Percentiles rank a stretch among this genome's conserved stretches.
phyloP scores from a whole-genome alignment of 371 early-diverging fungal genomes.

The Mortierella sp. region DNA sequence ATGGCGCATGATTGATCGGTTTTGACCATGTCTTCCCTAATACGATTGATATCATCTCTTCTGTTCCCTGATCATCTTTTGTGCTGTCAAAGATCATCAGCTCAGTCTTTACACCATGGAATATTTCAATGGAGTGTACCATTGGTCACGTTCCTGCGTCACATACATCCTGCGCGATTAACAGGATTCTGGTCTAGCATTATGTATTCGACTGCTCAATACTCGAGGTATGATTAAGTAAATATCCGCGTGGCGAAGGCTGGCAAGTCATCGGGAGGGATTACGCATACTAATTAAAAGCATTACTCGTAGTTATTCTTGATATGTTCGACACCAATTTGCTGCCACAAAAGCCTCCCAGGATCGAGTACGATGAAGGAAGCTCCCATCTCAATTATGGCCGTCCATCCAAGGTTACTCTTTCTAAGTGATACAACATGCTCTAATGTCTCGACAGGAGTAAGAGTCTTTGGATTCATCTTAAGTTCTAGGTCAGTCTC shows the following conservation, averaged over 20 bases:
- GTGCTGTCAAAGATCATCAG: slow-evolving; percentile 11
- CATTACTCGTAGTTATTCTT: too few species aligned
- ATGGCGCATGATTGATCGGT: slow-evolving; percentile 6
- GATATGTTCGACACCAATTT: too few species aligned
- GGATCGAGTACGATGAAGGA: too few species aligned
- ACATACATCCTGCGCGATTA: slow-evolving; percentile 20
- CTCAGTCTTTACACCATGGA: slow-evolving; percentile 27
- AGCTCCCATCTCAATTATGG: too few species aligned
- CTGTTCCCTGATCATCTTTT: not conserved
- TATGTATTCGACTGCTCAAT: slow-evolving; percentile 13
- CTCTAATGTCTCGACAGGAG: too few species aligned
- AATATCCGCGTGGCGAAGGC: not conserved
- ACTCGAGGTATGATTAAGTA: slow-evolving; percentile 14
- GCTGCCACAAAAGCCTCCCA: too few species aligned
- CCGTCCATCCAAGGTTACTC: too few species aligned
- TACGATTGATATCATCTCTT: not conserved
- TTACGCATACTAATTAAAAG: too few species aligned
- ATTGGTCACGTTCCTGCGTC: slow-evolving; percentile 3
- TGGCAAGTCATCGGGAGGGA: not conserved
- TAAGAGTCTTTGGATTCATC: too few species aligned
- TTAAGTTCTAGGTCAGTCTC: too few species aligned
- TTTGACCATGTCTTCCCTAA: slow-evolving; percentile 8
- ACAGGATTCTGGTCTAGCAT: slow-evolving; percentile 19
- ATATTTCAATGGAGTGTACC: slow-evolving; percentile 14
- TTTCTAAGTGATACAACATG: too few species aligned